Base-by-base conservation (phyloP, 177 flowering plant genomes). In the Vitis hybrid region DNA sequence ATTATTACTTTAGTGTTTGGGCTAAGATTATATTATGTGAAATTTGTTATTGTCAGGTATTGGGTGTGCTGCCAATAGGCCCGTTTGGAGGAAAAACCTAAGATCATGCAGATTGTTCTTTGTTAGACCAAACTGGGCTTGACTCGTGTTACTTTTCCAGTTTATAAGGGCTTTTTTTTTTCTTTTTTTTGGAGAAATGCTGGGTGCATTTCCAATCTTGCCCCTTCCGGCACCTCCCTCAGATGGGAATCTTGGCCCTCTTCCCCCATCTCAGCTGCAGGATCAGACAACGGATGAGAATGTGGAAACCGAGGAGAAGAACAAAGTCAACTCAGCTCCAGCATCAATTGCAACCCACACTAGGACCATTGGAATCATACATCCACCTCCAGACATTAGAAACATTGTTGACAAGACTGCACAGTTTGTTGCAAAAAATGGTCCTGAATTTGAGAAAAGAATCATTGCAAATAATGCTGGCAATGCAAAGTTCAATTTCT, bases 381-480 rank as follows among this genome's bases (percentile, higher is more conserved):
- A 94, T 68, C 99, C 99, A 1, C 99, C 99, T 19, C 90, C 93
- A 0, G 99, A 94, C 66, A 93, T 94, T 63, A 85, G 96, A 61
- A 87, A 72, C 35, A 93, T 94, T 66, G 97, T 93, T 5, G 98
- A 94, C 64, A 92, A 93, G 70, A 91, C 98, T 14, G 80, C 97
- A 1, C 89, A 86, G 67, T 94, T 94, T 65, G 99, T 94, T 35
- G 95, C 96, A 0, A 92, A 87, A 64, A 94, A 93, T 71, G 99
- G 99, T 0, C 93, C 91, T 19, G 99, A 94, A 50, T 93, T 94
- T 71, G 99, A 91, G 79, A 91, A 89, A 69, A 87, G 98, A 65
- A 91, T 94, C 63, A 81, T 91, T 60, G 89, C 86, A 1, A 88
- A 78, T 51, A 91, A 93, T 78, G 89, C 93, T 30, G 88, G 90